Base-by-base conservation (phyloP, 2,329 filamentous ascomycete genomes). In the Sporothrix phasma region DNA sequence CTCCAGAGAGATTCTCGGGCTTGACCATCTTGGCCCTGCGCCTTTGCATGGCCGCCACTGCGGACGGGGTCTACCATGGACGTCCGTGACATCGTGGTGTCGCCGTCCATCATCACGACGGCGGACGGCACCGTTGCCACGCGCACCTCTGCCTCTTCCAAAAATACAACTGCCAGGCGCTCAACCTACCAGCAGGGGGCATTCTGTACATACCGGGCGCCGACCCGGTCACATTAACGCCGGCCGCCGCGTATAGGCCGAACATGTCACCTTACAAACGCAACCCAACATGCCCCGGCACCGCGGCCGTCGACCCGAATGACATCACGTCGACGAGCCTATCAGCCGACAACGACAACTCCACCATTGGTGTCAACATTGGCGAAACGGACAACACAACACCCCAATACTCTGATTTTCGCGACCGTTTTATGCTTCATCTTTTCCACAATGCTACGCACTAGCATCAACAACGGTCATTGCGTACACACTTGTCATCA, bases 391-490 rank as follows among this genome's bases (percentile, higher is more conserved):
- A 67, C 26, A 54, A 64, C 41, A 70, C 74, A 62, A 72, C 74
- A 56, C 73, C 74, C 29, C 73, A 76, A 43, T 75, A 87, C 67
- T 83, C 87, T 66, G 85, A 92, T 74, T 84, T 90, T 63, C 82
- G 84, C 67, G 90, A 96, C 71, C 92, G 8, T 99, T 99, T 75
- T 96, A 96, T 75, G 88, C 92, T 63, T 96, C 92, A 43, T 92
- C 90, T 22, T 93, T 94, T 51, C 93, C 94, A 15, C 92, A 96
- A 75, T 88, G 90, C 71, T 99, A 97, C 73, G 92, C 92, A 53
- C 88, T 97, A 62, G 92, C 92, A 64, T 90, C 92, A 17, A 91
- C 91, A 19, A 97, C 92, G 0, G 88, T 96, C 63, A 88, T 96
- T 59, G 88, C 92, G 58, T 97, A 95, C 76, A 88, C 95, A 73